phyloP scores from a whole-genome alignment of 2,329 filamentous ascomycete genomes.

The Dactylellina leptospora region DNA sequence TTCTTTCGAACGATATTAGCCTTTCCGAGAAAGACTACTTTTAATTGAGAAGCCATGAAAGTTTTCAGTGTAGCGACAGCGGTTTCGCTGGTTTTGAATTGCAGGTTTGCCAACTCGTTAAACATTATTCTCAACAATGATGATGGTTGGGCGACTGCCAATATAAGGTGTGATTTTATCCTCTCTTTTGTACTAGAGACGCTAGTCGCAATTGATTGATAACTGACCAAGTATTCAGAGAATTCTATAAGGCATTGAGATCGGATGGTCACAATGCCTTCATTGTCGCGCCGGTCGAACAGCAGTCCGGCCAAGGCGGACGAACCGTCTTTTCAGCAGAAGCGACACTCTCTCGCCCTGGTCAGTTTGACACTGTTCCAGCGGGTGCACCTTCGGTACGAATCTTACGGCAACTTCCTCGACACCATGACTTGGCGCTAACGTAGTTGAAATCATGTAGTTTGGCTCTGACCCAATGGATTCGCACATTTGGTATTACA shows the following conservation, averaged over 20 bases:
- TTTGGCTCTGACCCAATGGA: conserved; percentile 65
- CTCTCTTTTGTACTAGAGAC: too few relatives aligned
- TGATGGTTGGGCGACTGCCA: conserved; percentile 62
- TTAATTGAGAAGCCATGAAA: conserved; percentile 28
- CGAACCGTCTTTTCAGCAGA: conserved; percentile 62
- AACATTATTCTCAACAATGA: conserved; percentile 58
- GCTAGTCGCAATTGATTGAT: too few relatives aligned
- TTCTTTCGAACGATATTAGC: not conserved
- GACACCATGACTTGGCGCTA: too few relatives aligned
- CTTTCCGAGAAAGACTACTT: not conserved
- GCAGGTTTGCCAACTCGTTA: conserved; percentile 12
- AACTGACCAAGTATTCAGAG: too few relatives aligned
- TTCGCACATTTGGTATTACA: conserved; percentile 69
- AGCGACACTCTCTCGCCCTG: conserved; percentile 61
- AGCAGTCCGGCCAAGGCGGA: conserved; percentile 64
- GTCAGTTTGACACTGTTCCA: conserved; percentile 64
- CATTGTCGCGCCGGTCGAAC: conserved; percentile 62
- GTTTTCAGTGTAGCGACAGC: conserved; percentile 8
- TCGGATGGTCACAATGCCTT: conserved; percentile 61
- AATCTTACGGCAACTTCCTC: too few relatives aligned
- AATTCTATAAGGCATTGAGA: conserved; percentile 61
- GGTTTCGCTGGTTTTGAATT: conserved; percentile 13
- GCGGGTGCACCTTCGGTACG: conserved; percentile 62
- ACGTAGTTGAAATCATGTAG: conserved; percentile 17
- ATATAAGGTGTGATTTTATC: conserved; percentile 57